Evolutionary conservation across 208 protist species (phyloP).

Genomic region (Blastocrithidia nonstop): DNA sequence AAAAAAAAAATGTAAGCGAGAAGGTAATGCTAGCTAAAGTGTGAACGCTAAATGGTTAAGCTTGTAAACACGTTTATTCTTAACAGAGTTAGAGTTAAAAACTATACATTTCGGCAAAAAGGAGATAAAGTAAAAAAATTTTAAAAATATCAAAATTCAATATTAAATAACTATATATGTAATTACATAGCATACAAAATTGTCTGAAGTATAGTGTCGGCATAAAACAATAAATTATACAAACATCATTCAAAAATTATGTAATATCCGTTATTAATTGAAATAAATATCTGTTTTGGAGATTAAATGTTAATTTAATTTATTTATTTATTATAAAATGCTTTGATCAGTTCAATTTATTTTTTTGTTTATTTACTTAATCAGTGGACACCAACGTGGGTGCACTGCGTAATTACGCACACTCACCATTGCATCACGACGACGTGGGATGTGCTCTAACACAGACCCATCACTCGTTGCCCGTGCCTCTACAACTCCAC

Average conservation of each 20-base stretch:
- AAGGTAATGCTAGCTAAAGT: neutral
- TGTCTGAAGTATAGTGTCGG: too few species aligned
- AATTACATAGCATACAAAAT: too few species aligned
- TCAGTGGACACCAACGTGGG: slow-evolving; percentile 49
- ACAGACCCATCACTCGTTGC: slow-evolving; percentile 2
- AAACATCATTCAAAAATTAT: too few species aligned
- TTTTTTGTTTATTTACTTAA: slow-evolving; percentile 7
- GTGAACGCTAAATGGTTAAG: neutral
- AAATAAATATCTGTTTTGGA: too few species aligned
- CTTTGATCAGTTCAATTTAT: too few species aligned
- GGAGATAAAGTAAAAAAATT: too few species aligned
- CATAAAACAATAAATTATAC: too few species aligned
- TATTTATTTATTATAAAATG: too few species aligned
- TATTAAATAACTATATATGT: too few species aligned
- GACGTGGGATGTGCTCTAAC: slow-evolving; percentile 30
- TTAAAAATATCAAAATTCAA: too few species aligned
- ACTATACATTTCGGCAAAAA: neutral
- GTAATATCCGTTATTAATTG: too few species aligned
- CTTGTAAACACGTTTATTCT: neutral
- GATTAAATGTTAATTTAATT: too few species aligned
- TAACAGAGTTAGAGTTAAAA: neutral
- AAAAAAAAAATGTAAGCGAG: neutral
- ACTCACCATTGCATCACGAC: slow-evolving; percentile 40
- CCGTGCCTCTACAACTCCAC: slow-evolving; percentile 39
- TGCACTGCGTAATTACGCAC: slow-evolving; percentile 15